These are phyloP conservation scores for Petunia axillaris DNA, from an alignment of 257 asterid genomes.

Conservation along the genomic window DNA sequence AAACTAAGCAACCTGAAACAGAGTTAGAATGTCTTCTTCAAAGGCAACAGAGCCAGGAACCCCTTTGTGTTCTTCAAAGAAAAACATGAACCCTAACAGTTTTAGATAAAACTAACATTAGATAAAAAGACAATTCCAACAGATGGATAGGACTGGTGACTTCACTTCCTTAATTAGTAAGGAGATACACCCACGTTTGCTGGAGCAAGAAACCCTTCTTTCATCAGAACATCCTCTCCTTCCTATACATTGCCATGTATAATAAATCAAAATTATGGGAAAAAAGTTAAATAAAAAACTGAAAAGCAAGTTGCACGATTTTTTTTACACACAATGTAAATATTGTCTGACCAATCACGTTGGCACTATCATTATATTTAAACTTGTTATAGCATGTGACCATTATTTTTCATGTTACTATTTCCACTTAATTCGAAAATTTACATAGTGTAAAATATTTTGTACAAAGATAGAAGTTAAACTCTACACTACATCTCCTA, in stretches of 20 bases:
- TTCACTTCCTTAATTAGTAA: constrained; percentile 42
- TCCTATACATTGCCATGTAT: constrained; percentile 52
- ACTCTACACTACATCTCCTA: background rate
- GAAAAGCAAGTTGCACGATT: background rate
- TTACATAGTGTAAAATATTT: too few relatives aligned
- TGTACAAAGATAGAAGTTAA: background rate
- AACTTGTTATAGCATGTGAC: background rate
- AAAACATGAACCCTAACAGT: background rate
- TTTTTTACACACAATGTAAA: background rate
- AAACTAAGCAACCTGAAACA: constrained; percentile 27
- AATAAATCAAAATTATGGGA: background rate
- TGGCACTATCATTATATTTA: background rate
- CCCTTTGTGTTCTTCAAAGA: constrained; percentile 4
- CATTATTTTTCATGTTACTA: background rate
- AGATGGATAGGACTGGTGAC: background rate
- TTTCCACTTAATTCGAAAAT: too few relatives aligned
- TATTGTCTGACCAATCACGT: too few relatives aligned
- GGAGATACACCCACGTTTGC: constrained; percentile 90
- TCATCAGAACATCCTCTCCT: constrained; percentile 88
- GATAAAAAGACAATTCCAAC: constrained; percentile 15
- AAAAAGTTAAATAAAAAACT: background rate
- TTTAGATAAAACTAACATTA: constrained; percentile 14
- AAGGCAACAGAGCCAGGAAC: background rate
- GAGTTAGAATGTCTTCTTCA: constrained; percentile 32
- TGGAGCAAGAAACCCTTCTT: constrained; percentile 85